Base-by-base conservation (phyloP, 2,329 filamentous ascomycete genomes). In the Arthrinium phaeospermum region DNA sequence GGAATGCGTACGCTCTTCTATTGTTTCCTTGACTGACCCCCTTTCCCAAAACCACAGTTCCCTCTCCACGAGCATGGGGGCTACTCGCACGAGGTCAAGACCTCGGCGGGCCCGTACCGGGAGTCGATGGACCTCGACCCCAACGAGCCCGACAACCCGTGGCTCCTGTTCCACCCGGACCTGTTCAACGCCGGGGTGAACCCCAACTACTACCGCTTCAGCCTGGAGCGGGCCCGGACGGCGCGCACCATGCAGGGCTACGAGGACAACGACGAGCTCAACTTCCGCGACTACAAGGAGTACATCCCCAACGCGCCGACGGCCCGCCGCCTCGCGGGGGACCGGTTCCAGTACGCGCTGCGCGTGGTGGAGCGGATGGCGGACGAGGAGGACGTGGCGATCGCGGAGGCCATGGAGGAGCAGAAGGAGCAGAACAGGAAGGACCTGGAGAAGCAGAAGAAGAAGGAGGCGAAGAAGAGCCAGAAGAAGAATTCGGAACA, bases 61-160 rank as follows among this genome's bases (percentile, higher is more conserved):
- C 57, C 57, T n/a, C 57, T 64, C 34, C 57, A 64, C 12, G 34
- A 64, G 34, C 57, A 64, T 19, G 3, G 1, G 4, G 57, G 53
- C 19, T 12, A 22, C 57, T 7, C 5, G 10, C 57, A 64, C 57
- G 57, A 41, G 4, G 34, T 41, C 34, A n/a, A 24, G 22, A 64
- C 57, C 22, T 64, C 57, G 34, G 57, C 30, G 3, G 57, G 57
- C 57, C 57, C 57, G 22, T 19, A 64, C 57, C 34, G 57, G 7
- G 57, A 64, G 57, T 64, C 57, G 57, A 13, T 13, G 57, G 34
- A 41, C 34, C 34, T 64, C 7, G 57, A 41, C 10, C 57, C 57
- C 34, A 41, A 41, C 57, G 57, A 64, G 57, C 19, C 57, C 57
- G 57, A 64, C 57, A n/a, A 64, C 57, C 57, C 57, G 8, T 41